Evolutionary conservation across 257 asterid genomes (phyloP), one percentile per base, ranked within the genome.

Genomic region (Solanum corneliomulleri): DNA sequence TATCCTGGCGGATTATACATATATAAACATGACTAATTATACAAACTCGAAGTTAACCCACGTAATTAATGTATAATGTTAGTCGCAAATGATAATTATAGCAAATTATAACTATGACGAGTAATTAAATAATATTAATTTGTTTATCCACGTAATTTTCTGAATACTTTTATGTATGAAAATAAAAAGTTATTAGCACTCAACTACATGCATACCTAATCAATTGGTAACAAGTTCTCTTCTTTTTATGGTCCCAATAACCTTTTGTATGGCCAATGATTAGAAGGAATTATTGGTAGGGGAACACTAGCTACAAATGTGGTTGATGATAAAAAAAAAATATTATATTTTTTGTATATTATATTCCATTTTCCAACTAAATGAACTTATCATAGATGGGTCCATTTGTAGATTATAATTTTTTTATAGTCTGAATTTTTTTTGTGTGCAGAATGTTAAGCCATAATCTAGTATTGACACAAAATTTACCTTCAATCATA

Each of bases 201-300:
- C 77, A 45, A 44, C 16, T 85, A 14, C 66, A 85, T 75, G 66
- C 66, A 75, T 52, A 85, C 89, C 82, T 45, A 87, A 80, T 80
- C 80, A 71, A 80, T 80, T 70, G 27, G 85, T 29, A 45, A 14
- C 39, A 27, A 68, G 23, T 31, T 68, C 25, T 25, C 41, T 14
- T 25, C 41, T 10, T 45, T 78, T 45, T 25, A 33, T 78, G 33
- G 62, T 41, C 64, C 37, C 56, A 41, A 66, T 25, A 68, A 37
- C 81, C 83, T 7, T 52, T n/a, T 27, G 41, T 27, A 11, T 29
- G 86, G 49, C 45, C 88, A 88, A 92, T 92, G 69, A 88, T 92
- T 89, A 68, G 88, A 78, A 83, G 45, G 89, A 89, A 91, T 89
- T 87, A 90, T 90, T 85, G 92, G 92, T 88, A 47, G 91, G 89